Percentiles rank a stretch among this genome's conserved stretches.
Evolutionary conservation across 139 green algal species (phyloP).

Genomic region (Microglena sp.): DNA sequence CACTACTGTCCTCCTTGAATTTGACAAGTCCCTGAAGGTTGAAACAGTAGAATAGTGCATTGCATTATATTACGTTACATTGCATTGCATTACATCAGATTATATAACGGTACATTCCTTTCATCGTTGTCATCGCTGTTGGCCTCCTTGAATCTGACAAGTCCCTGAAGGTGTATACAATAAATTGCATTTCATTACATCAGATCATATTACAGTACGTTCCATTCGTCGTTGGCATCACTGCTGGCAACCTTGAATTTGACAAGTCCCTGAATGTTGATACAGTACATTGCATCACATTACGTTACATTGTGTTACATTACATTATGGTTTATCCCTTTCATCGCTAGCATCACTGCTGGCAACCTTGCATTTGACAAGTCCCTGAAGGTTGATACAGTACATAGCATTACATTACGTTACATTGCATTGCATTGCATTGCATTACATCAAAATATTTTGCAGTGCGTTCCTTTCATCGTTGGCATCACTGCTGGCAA

Average conservation of each 20-base stretch:
- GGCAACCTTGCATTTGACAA: no score
- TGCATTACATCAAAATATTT: background rate
- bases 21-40: background rate
- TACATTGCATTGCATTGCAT: background rate
- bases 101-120: background rate
- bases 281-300: background rate
- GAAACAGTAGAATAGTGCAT: background rate
- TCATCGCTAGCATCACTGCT: no score
- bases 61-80: background rate
- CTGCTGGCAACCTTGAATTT: background rate
- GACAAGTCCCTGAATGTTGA: background rate
- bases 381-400: no score
- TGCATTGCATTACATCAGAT: background rate
- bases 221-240: background rate
- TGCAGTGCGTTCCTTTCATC: background rate
- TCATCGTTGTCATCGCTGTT: background rate
- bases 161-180: background rate
- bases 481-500: background rate
- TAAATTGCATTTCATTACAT: background rate
- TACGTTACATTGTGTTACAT: background rate
- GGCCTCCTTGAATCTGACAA: background rate
- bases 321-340: background rate
- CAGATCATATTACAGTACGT: background rate
- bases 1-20: background rate
- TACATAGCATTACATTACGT: background rate